Evolutionary conservation across 2,329 filamentous ascomycete species (phyloP), one percentile per base, ranked within the genome.

Genomic region (Fusarium sp.): DNA sequence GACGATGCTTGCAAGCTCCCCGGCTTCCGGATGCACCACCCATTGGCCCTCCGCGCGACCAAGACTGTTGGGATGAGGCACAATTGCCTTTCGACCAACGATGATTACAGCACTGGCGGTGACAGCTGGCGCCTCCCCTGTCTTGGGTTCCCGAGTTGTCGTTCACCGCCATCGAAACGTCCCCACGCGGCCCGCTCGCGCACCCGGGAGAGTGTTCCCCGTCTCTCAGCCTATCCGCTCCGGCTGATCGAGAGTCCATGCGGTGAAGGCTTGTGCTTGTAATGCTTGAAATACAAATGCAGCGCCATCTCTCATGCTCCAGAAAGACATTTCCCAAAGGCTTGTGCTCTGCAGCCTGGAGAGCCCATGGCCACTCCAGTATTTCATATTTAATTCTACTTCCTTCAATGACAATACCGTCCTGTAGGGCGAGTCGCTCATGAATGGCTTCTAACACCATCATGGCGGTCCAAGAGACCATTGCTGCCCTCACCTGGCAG

Each of bases 371-470:
- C 67, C 51, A 61, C 57, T 68, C 68, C 64, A 62, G 59, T 43
- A 65, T 57, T 40, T 44, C 44, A 43, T 27, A 53, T 32, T 61
- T 65, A 40, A 57, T 45, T 52, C 55, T 46, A 60, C 58, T 53
- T 63, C 62, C 53, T 73, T 75, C 72, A 67, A 76, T 76, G 74
- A 76, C 70, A 76, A 71, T 56, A 67, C 72, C 71, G 71, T 54
- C 74, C 62, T 65, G n/a, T 54, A 60, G 72, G 70, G 67, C 72
- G 73, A 74, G 62, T 72, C 65, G 69, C 73, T 74, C 72, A 67
- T 73, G 70, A 70, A 69, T 65, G 65, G 65, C 49, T 58, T 62
- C 65, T 61, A 74, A 65, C n/a, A 69, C 61, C 67, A 67, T 64
- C 64, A 78, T 78, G 74, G 69, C 69, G 44, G 49, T 75, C 61